Evolutionary conservation across 2,329 filamentous ascomycete genomes (phyloP).

Genomic region (Colletotrichum tropicicola): DNA sequence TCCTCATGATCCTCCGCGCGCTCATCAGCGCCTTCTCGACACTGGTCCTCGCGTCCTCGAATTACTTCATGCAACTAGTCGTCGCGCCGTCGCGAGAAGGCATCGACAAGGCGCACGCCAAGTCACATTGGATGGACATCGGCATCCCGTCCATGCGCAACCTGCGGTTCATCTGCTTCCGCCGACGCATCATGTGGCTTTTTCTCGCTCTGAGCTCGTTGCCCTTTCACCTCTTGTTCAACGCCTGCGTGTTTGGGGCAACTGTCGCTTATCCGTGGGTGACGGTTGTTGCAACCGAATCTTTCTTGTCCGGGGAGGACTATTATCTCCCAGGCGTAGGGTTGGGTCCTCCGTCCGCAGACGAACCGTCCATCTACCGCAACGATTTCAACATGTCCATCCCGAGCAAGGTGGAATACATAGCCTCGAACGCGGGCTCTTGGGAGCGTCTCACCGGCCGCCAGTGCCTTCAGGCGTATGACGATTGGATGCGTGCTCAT

Average conservation of each 20-base stretch:
- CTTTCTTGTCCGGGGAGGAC: constrained; percentile 28
- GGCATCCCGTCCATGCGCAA: constrained; percentile 53
- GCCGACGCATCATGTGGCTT: constrained; percentile 31
- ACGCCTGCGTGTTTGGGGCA: constrained; percentile 19
- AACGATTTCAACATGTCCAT: background rate
- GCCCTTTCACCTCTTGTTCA: constrained; percentile 39
- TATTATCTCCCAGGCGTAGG: constrained; percentile 12
- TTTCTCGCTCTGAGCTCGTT: constrained; percentile 35
- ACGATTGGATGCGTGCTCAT: background rate
- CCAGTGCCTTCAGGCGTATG: background rate
- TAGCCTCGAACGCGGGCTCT: background rate
- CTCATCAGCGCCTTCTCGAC: constrained; percentile 50
- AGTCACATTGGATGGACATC: constrained; percentile 51
- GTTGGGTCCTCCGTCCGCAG: background rate
- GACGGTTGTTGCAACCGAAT: background rate
- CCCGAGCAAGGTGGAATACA: background rate
- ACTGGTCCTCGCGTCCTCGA: constrained; percentile 22
- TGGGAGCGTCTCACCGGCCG: background rate
- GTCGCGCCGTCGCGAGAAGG: constrained; percentile 27
- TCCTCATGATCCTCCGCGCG: constrained; percentile 33
- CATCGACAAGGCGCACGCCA: constrained; percentile 52
- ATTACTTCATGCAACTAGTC: constrained; percentile 33
- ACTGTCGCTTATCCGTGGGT: constrained; percentile 14
- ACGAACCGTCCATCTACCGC: background rate
- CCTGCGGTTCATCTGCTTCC: constrained; percentile 31